Evolutionary conservation across 495 filamentous ascomycete genomes (phyloP).

Genomic region (Neurospora sp.): DNA sequence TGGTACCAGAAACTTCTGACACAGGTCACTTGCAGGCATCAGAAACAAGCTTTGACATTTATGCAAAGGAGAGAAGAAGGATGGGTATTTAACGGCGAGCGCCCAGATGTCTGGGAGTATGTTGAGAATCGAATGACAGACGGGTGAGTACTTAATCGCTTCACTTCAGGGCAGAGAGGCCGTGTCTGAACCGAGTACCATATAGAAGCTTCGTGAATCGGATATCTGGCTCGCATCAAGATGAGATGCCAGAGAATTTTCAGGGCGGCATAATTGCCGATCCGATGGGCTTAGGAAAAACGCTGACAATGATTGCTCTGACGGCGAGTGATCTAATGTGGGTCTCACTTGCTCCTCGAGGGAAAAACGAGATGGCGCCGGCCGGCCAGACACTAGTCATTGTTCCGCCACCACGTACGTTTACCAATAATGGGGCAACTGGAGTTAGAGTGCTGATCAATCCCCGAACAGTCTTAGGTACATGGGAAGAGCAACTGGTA

Average conservation of each 20-base stretch:
- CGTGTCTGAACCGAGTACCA: background rate
- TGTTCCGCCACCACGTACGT: slow-evolving; percentile 27
- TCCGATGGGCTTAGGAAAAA: slow-evolving; percentile 34
- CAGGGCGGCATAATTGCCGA: slow-evolving; percentile 33
- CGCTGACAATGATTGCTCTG: slow-evolving; percentile 28
- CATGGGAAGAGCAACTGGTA: slow-evolving; percentile 27
- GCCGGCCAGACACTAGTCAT: slow-evolving; percentile 18
- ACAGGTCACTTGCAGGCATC: slow-evolving; percentile 17
- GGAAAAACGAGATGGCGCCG: background rate
- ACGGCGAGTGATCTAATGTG: slow-evolving; percentile 14
- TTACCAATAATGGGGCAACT: background rate
- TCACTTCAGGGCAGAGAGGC: too few species aligned
- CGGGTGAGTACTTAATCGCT: slow-evolving; percentile 8
- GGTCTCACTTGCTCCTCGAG: background rate
- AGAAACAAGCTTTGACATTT: slow-evolving; percentile 36
- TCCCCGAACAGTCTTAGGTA: slow-evolving; percentile 17
- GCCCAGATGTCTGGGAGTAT: slow-evolving; percentile 15
- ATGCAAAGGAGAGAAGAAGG: slow-evolving; percentile 29
- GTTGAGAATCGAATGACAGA: slow-evolving; percentile 5
- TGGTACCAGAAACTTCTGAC: background rate
- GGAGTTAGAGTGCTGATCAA: background rate
- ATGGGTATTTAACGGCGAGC: slow-evolving; percentile 14
- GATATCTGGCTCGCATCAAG: slow-evolving; percentile 11
- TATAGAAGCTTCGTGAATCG: slow-evolving; percentile 18
- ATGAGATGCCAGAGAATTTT: slow-evolving; percentile 16